Base-by-base conservation (phyloP, 371 early-diverging fungal species). In the Blastocladiella emersonii region DNA sequence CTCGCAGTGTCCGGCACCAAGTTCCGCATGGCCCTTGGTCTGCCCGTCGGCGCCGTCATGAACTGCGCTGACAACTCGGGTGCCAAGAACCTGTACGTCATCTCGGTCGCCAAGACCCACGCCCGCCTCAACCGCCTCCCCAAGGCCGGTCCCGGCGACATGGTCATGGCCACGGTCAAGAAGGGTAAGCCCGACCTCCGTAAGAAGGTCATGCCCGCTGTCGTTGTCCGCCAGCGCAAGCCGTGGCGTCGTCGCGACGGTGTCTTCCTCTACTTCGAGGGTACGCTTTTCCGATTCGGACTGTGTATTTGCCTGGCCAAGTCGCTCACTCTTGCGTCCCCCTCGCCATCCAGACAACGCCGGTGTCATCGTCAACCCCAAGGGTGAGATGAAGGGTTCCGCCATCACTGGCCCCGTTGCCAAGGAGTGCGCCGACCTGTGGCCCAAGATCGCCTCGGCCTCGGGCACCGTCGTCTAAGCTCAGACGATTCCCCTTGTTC, bases 51-150 rank as follows among this genome's bases (percentile, higher is more conserved):
- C 74, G 97, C 99, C 61, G 91, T 96, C 70, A 93, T 99, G 85
- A 98, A 95, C 85, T 98, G 98, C 80, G 99, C 99, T 65, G 99
- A 99, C 79, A 99, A 99, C 91, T 94, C 94, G 75, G 99, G 99
- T 62, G 99, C 99, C 78, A 99, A 99, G 90, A 95, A 98, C 87
- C 81, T 99, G 71, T 96, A 98, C 85, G 85, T 99, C 72, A 98
- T 99, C 75, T 92, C 98, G 70, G 99, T 99, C 74, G 88, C 88
- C 75, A 93, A 96, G 68, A 87, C 95, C 76, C 86, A 90, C 80
- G 95, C 93, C 71, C 90, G 97, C 75, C 85, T 99, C 62, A 99
- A 97, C 89, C 87, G 98, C 79, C 87, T 99, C 66, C 99, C 99
- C 63, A 89, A 97, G 69, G 99, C 97, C 75, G 95, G 97, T 81